Percentiles rank a stretch among this genome's conserved stretches.
Conservation (phyloP, 768 basidiomycete genomes). For the Tricholoma terreum region DNA sequence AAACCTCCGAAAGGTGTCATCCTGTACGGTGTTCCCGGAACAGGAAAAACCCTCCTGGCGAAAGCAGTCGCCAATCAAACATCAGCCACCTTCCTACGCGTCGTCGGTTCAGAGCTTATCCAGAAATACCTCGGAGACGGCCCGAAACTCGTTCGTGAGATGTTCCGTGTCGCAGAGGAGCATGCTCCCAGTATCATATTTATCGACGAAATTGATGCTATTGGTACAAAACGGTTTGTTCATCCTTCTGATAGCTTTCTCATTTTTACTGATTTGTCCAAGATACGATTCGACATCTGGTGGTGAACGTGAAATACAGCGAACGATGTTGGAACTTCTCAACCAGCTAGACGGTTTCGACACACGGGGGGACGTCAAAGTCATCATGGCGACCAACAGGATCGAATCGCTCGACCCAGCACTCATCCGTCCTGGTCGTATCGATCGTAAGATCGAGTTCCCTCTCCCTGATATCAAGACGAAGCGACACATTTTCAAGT, state of each 20-base stretch:
- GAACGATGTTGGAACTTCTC: conserved; percentile 97
- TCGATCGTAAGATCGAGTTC: conserved; percentile 98
- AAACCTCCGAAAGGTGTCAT: conserved; percentile 99
- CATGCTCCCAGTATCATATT: conserved; percentile 98
- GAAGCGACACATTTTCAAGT: conserved; percentile 98
- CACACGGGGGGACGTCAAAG: conserved; percentile 98
- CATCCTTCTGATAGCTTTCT: conserved; percentile 10
- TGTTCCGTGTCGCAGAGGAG: conserved; percentile 97
- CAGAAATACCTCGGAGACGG: conserved; percentile 99
- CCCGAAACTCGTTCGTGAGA: conserved; percentile 94
- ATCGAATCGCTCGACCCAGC: conserved; percentile 98
- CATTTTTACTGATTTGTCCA: not conserved
- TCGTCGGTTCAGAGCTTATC: conserved; percentile 96
- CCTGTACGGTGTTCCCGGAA: conserved; percentile 96
- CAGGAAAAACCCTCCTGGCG: conserved; percentile 95
- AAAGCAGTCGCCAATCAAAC: conserved; percentile 99
- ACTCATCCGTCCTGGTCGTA: conserved; percentile 96
- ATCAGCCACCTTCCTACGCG: conserved; percentile 94
- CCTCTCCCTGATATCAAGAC: conserved; percentile 98
- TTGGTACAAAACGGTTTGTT: conserved; percentile 90
- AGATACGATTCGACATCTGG: conserved; percentile 99
- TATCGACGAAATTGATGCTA: conserved; percentile 98
- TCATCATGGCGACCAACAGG: conserved; percentile 99
- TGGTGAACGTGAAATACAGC: conserved; percentile 98
- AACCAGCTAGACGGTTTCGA: conserved; percentile 99